Base-by-base conservation (phyloP, 164 flowering plant species). In the Vitis riparia region DNA sequence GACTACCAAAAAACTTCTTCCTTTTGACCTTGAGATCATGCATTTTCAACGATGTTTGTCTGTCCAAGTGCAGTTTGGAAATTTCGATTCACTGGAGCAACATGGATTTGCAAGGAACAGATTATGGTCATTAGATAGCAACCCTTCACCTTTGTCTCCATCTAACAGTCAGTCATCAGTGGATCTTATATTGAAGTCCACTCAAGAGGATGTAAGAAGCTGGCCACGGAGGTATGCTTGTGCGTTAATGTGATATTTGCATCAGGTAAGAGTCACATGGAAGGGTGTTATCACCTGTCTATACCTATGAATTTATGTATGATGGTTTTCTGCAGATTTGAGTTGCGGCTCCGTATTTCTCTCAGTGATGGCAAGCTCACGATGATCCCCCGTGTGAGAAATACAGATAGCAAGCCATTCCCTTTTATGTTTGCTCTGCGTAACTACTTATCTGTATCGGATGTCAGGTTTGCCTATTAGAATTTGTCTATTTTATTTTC, bases 21-120 rank as follows among this genome's bases (percentile, higher is more conserved):
- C 8, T 5, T n/a, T 14, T 13, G 55, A 14, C 12, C n/a, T 66
- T 30, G 19, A 47, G n/a, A 12, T 23, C 51, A 16, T 55, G 17
- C 47, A 19, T 51, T 51, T 19, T 67, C 44, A 23, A 30, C 62
- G n/a, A 37, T 37, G 44, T 37, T 37, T 37, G 2, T 23, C 7
- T 37, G 7, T 37, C 57, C 48, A 52, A 29, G 72, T 78, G 71
- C 80, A 93, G 98, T 85, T 89, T 84, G 89, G 89, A 59, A 86
- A 78, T 80, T 74, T 85, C 66, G 96, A 92, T 17, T 68, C 88
- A 19, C 83, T 89, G 59, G 92, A 90, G 73, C 89, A 79, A 66
- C 91, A 84, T 77, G 91, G 96, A 73, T 90, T 92, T 81, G 92
- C 93, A 62, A 89, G 93, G 76, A 92, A 81, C 78, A 89, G 83